Base-by-base conservation (phyloP, 441 rosid genomes). In the Eruca vesicaria region DNA sequence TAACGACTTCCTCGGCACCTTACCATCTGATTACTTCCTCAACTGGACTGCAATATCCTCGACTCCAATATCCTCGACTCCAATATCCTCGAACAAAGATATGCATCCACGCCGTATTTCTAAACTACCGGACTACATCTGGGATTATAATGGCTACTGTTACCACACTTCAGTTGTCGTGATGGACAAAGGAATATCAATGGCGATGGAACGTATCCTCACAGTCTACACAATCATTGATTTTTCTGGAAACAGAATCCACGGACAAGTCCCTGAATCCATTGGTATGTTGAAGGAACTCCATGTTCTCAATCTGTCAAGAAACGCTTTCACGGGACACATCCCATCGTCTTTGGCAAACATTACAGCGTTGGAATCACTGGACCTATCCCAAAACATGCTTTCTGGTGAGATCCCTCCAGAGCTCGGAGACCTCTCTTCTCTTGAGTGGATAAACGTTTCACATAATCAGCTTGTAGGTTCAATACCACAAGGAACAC, bases 21-120 rank as follows among this genome's bases (percentile, higher is more conserved):
- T 74, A 28, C 72, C 78, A 12, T 63, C 43, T 10, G n/a, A 41
- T 29, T 75, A 35, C 48, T 53, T 76, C 48, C 9, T 68, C 8
- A 61, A 50, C 9, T 76, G 56, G 71, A 63, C 52, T 38, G 52
- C 31, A 1, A 38, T 63, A 14, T 19, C 52, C 2, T n/a, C n/a
- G n/a, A n/a, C n/a, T n/a, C n/a, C n/a, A n/a, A n/a, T n/a, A n/a
- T n/a, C n/a, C n/a, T n/a, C n/a, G n/a, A n/a, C n/a, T n/a, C n/a
- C n/a, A n/a, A n/a, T n/a, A n/a, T n/a, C n/a, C n/a, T 11, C 50
- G 3, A 12, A 63, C 10, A 10, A 19, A 62, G 66, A 62, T 35
- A 5, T n/a, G n/a, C n/a, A n/a, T n/a, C n/a, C n/a, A n/a, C n/a
- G n/a, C n/a, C n/a, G n/a, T n/a, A n/a, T n/a, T n/a, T n/a, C n/a